Evolutionary conservation across 306 rosid species (phyloP), one percentile per base, ranked within the genome.

Genomic region (Ormosia emarginata): DNA sequence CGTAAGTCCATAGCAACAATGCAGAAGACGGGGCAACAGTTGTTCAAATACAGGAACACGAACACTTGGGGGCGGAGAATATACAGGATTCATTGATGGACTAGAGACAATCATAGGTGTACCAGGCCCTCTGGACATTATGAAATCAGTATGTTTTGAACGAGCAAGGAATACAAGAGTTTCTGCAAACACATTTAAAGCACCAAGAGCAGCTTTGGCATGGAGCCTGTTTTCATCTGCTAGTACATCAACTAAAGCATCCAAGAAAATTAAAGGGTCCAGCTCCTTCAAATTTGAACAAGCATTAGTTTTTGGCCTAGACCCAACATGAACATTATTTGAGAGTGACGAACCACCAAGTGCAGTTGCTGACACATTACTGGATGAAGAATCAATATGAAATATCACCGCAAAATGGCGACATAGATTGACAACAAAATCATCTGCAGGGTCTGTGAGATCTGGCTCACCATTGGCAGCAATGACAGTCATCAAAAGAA

Each of bases 41-140:
- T 93, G 98, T 84, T 96, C 99, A 76, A 96, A 96, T 73, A 93
- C 93, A 58, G 97, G 97, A 67, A 96, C 92, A 33, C 93, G 97
- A n/a, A 93, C 94, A 84, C 98, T 96, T 47, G 99, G 99, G 57
- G 99, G 97, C 11, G 99, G 97, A 67, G 98, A 96, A 88, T 90
- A 95, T 57, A 93, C 98, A 50, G 99, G 98, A 88, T 94, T 92
- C 94, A 90, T 89, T 43, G 98, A 94, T 63, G 99, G 99, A 82
- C 98, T 96, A 49, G 99, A 96, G 80, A 96, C 99, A 78, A 90
- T 93, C 97, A 96, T 96, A 67, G 99, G 99, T 41, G 98, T 96
- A 57, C 97, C 94, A 11, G 98, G 98, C 84, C 97, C 99, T 84
- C 97, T 92, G 5, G 94, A 88, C 92, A 93, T 91, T 69, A 92